Evolutionary conservation across 2,329 filamentous ascomycete genomes (phyloP).

Genomic region (Atkinsonella hypoxylon): DNA sequence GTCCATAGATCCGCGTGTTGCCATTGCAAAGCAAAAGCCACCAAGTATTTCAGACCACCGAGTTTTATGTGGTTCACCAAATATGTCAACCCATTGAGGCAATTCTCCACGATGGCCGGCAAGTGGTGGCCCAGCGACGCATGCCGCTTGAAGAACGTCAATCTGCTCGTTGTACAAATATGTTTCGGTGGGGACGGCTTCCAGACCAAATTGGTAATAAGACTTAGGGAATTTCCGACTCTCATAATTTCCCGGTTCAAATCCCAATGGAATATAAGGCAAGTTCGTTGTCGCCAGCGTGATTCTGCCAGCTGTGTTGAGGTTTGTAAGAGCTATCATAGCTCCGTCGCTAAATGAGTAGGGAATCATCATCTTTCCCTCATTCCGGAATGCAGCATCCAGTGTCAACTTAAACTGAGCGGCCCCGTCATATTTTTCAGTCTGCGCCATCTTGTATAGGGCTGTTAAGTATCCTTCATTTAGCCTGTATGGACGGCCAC

Average conservation of each 20-base stretch:
- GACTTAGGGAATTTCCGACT: conserved; percentile 55
- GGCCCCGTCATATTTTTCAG: conserved; percentile 45
- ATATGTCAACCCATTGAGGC: conserved; percentile 63
- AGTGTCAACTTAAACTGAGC: conserved; percentile 46
- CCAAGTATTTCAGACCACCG: conserved; percentile 55
- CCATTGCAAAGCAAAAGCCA: conserved; percentile 49
- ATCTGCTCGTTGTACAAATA: conserved; percentile 47
- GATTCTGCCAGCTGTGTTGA: conserved; percentile 48
- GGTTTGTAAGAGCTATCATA: conserved; percentile 54
- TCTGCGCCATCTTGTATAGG: conserved; percentile 44
- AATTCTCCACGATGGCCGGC: conserved; percentile 35
- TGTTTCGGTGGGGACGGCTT: conserved; percentile 47
- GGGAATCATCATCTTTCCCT: conserved; percentile 32
- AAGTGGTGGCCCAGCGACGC: conserved; percentile 27
- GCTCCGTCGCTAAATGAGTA: conserved; percentile 51
- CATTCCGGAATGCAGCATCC: conserved; percentile 40
- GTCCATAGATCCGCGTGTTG: conserved; percentile 47
- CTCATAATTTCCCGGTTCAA: conserved; percentile 60
- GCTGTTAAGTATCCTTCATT: conserved; percentile 44
- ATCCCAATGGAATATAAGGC: conserved; percentile 54
- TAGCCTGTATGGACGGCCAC: conserved; percentile 50
- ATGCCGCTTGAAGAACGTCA: conserved; percentile 25
- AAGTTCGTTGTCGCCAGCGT: conserved; percentile 41
- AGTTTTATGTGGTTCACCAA: conserved; percentile 42
- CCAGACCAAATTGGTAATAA: conserved; percentile 52